These are phyloP conservation scores for Claviceps quebecensis DNA, from an alignment of 2,329 filamentous ascomycete genomes.

Conservation along the genomic window DNA sequence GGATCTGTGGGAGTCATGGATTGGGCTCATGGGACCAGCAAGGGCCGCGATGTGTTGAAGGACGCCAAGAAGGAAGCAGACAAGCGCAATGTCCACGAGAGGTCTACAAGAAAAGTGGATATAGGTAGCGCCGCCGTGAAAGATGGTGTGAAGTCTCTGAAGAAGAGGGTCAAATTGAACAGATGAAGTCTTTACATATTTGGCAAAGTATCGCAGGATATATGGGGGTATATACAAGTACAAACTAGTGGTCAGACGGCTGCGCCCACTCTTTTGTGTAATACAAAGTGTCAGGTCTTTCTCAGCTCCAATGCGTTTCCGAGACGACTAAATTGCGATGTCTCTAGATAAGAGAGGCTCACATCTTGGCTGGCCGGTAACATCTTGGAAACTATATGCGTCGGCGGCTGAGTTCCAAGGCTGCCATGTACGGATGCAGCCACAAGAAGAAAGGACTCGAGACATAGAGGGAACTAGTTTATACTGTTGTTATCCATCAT, in stretches of 20 bases:
- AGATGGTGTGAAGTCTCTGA: conserved; percentile 17
- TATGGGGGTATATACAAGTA: no score
- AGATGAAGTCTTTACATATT: conserved; percentile 11
- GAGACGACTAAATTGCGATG: no score
- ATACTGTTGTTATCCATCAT: no score
- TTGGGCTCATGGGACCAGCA: conserved; percentile 42
- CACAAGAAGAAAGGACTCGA: background rate
- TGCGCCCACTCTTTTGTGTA: no score
- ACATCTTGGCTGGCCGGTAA: no score
- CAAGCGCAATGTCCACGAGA: conserved; percentile 37
- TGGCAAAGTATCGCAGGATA: no score
- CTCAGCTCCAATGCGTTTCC: no score
- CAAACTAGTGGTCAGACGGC: no score
- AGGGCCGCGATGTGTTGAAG: conserved; percentile 36
- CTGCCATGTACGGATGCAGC: background rate
- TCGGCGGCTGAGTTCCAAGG: no score
- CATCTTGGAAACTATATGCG: no score
- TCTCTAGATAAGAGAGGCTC: no score
- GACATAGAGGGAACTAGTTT: background rate
- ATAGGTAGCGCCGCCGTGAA: conserved; percentile 18
- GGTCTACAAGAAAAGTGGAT: conserved; percentile 19
- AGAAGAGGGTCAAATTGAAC: conserved; percentile 14
- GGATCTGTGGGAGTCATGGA: conserved; percentile 49
- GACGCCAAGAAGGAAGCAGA: conserved; percentile 41
- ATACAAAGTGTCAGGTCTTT: no score